A percentile compares a stretch with the other conserved stretches of the same genome.
Conservation (phyloP, 2,329 filamentous ascomycete species). For the Diplodia corticola region DNA sequence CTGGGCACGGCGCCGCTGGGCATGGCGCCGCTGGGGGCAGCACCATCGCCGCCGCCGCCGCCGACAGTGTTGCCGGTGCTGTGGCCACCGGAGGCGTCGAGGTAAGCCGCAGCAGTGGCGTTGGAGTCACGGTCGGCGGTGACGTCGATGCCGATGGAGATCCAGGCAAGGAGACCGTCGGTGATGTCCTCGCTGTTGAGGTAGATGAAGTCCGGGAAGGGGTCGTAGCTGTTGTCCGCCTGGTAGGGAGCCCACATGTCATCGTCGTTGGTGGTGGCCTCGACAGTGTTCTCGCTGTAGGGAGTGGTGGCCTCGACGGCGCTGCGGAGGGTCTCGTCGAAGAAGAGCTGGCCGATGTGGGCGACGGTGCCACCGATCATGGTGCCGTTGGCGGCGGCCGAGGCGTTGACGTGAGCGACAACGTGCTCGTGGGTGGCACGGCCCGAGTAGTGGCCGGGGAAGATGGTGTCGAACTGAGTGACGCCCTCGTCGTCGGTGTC, state of each 20-base stretch:
- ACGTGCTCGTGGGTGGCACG: constrained; percentile 44
- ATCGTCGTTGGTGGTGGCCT: constrained; percentile 49
- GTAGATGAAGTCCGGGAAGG: constrained; percentile 58
- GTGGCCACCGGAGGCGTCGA: constrained; percentile 19
- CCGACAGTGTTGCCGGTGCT: constrained; percentile 21
- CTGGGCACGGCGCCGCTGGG: constrained; percentile 16
- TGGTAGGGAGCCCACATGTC: constrained; percentile 33
- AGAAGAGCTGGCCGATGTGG: constrained; percentile 66
- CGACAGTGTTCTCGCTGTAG: constrained; percentile 46
- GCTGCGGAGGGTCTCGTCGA: constrained; percentile 59
- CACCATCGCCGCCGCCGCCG: background rate
- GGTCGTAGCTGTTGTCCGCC: constrained; percentile 42
- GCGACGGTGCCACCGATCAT: constrained; percentile 51
- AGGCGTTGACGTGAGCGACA: constrained; percentile 41
- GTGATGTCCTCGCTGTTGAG: constrained; percentile 35
- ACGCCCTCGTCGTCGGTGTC: constrained; percentile 50
- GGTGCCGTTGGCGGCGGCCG: constrained; percentile 52
- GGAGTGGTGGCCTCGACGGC: constrained; percentile 51
- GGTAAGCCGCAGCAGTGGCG: constrained; percentile 20
- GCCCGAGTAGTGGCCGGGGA: constrained; percentile 42
- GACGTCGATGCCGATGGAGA: constrained; percentile 25
- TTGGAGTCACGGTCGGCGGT: constrained; percentile 6
- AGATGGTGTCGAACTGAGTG: constrained; percentile 51
- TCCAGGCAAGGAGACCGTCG: constrained; percentile 38
- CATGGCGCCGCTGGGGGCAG: background rate